phyloP scores from a whole-genome alignment of 345 rosid species.

The Pseudoturritis turrita region DNA sequence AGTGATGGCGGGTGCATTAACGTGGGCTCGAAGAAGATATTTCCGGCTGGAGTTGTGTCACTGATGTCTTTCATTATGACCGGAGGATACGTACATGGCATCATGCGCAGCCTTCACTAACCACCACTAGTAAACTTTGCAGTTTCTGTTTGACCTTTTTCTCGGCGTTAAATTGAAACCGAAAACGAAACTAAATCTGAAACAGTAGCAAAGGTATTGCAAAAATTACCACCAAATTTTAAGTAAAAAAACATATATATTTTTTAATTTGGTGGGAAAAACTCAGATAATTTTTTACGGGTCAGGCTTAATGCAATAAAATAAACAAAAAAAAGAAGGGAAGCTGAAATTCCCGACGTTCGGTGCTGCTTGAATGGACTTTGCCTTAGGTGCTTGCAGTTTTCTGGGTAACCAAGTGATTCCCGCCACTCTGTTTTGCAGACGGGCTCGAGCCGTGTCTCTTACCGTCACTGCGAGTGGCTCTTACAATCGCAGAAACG shows the following conservation, averaged over 20 bases:
- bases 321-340: no score
- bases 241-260: no score
- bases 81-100: conserved; percentile 86
- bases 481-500: conserved; percentile 13
- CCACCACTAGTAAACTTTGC: background rate
- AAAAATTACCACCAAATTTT: no score
- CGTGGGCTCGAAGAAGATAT: conserved; percentile 70
- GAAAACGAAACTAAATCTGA: no score
- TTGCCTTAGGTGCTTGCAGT: conserved; percentile 14
- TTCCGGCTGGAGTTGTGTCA: conserved; percentile 93
- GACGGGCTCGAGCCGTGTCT: conserved; percentile 3
- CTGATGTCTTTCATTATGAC: conserved; percentile 78
- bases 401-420: conserved; percentile 17
- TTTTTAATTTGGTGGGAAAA: no score
- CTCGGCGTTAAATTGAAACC: background rate
- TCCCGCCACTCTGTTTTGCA: conserved; percentile 8
- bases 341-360: no score
- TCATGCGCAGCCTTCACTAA: conserved; percentile 57
- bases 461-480: conserved; percentile 17
- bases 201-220: no score
- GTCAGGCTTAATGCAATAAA: no score
- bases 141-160: background rate
- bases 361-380: conserved; percentile 6
- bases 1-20: conserved; percentile 73
- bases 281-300: no score